Evolutionary conservation across 73 alveolate species (phyloP).

Genomic region (Symbiodinium pilosum): DNA sequence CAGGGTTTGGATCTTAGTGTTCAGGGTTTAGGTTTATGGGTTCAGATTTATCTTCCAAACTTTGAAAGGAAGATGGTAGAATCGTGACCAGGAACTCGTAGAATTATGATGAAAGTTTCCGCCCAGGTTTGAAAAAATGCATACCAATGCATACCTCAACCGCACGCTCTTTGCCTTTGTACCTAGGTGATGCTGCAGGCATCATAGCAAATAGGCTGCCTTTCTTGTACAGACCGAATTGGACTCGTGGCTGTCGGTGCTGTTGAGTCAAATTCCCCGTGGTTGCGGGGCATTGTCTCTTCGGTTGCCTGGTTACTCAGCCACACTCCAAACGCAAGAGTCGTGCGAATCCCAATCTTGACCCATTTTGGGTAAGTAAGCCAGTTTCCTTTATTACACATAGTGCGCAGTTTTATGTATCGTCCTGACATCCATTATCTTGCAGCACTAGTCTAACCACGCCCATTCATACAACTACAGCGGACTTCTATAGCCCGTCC

Average conservation of each 20-base stretch:
- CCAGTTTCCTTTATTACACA: background rate
- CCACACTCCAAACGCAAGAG: slow-evolving; percentile 10
- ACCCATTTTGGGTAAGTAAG: background rate
- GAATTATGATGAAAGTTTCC: no score
- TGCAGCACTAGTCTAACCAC: no score
- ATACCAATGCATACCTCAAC: background rate
- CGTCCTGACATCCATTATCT: background rate
- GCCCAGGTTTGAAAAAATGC: no score
- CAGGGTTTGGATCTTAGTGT: no score
- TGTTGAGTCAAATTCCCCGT: background rate
- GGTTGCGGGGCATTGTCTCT: background rate
- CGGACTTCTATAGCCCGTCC: no score
- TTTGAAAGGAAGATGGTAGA: no score
- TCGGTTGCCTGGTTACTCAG: background rate
- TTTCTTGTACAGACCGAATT: background rate
- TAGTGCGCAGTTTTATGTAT: background rate
- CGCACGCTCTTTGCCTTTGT: background rate
- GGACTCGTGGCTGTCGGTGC: background rate
- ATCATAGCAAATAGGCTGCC: background rate
- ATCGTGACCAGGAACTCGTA: no score
- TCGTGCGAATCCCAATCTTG: slow-evolving; percentile 19
- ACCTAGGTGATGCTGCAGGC: background rate
- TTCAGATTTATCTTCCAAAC: no score
- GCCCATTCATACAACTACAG: no score
- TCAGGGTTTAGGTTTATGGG: no score